Conservation (phyloP, 331 rosid species). For the Malus hybrid region DNA sequence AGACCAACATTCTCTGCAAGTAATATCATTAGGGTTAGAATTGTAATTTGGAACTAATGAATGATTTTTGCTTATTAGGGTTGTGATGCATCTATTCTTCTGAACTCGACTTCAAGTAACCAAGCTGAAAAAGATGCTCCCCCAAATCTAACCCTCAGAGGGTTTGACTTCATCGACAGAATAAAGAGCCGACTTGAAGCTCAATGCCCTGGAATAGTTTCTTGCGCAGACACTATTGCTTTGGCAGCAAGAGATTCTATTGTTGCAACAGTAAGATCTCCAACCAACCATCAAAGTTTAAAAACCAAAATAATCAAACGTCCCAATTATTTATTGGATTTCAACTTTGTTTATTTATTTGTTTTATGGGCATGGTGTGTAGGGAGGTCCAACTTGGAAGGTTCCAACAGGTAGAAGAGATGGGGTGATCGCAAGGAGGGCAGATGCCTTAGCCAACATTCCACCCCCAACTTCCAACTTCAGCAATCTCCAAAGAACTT, state of each 20-base stretch:
- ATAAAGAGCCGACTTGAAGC: constrained; percentile 71
- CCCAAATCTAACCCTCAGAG: constrained; percentile 77
- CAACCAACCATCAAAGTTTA: not conserved
- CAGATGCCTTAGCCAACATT: constrained; percentile 31
- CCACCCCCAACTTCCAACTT: constrained; percentile 62
- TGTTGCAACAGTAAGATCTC: constrained; percentile 50
- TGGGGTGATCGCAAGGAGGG: constrained; percentile 32
- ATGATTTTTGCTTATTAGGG: constrained; percentile 43
- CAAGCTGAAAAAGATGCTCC: constrained; percentile 42
- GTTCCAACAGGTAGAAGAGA: constrained; percentile 93
- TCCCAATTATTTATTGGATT: not conserved
- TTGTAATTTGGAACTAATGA: not conserved
- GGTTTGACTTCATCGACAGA: constrained; percentile 70
- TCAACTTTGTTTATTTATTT: not conserved
- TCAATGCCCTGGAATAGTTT: constrained; percentile 80
- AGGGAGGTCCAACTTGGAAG: constrained; percentile 92
- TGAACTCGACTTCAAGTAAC: constrained; percentile 55
- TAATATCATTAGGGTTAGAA: too few relatives aligned
- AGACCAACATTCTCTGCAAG: not conserved
- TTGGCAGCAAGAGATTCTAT: constrained; percentile 76
- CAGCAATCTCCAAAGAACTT: constrained; percentile 39
- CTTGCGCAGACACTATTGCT: constrained; percentile 76
- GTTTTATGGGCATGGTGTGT: not conserved
- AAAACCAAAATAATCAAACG: not conserved
- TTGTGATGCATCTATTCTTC: constrained; percentile 85